Evolutionary conservation across 805 yeast species (phyloP).

Genomic region (Hanseniaspora vineae): DNA sequence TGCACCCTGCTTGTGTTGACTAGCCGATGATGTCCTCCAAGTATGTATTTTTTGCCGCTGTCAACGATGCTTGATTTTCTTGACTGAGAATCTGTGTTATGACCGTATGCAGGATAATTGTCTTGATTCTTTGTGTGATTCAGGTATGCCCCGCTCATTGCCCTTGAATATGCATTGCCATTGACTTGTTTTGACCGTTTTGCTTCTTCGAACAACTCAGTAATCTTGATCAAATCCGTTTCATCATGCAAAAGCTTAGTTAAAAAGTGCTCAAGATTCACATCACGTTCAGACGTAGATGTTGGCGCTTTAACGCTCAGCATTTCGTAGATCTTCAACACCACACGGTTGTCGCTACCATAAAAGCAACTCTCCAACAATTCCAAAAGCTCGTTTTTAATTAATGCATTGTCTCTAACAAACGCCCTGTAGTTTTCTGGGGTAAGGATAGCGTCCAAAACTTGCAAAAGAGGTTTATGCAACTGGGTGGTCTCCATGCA

Average conservation of each 20-base stretch:
- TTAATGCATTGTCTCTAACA: not conserved
- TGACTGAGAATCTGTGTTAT: not conserved
- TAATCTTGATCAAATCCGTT: too few species aligned
- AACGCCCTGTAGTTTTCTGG: conserved; percentile 3
- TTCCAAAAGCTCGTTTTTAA: not conserved
- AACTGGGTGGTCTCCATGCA: conserved; percentile 25
- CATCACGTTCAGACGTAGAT: too few species aligned
- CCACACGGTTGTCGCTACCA: too few species aligned
- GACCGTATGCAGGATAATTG: conserved; percentile 2
- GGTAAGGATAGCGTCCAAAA: conserved; percentile 22
- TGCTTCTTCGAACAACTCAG: too few species aligned
- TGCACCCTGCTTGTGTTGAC: conserved; percentile 22
- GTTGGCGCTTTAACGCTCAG: too few species aligned
- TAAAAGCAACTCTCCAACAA: not conserved
- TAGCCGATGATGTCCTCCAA: conserved; percentile 21
- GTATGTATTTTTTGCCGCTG: conserved; percentile 21
- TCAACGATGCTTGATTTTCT: not conserved
- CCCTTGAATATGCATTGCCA: too few species aligned
- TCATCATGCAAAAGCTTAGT: too few species aligned
- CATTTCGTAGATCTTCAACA: too few species aligned
- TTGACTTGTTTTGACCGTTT: too few species aligned
- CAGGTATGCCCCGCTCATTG: too few species aligned
- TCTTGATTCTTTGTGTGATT: not conserved
- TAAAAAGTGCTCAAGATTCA: too few species aligned
- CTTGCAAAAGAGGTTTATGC: conserved; percentile 19